phyloP scores from a whole-genome alignment of 2,329 filamentous ascomycete genomes.

The Arachnomyces sp. region DNA sequence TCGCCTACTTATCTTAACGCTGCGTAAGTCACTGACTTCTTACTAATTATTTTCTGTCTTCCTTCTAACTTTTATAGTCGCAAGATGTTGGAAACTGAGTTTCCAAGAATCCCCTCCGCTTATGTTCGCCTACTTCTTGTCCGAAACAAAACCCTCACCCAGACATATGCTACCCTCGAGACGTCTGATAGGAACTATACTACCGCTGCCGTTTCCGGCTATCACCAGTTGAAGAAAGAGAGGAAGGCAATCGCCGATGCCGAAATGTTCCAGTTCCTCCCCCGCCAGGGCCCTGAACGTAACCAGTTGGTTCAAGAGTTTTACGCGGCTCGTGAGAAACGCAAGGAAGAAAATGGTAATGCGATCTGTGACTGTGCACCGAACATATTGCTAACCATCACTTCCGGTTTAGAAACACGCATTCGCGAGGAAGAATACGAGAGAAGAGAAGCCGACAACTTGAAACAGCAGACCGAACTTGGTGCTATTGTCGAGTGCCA shows the following conservation, averaged over 20 bases:
- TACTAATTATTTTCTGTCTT: slow-evolving; percentile 5
- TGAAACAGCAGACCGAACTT: slow-evolving; percentile 30
- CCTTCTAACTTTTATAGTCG: slow-evolving; percentile 15
- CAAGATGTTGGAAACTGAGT: slow-evolving; percentile 25
- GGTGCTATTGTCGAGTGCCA: slow-evolving; percentile 58
- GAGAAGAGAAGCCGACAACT: slow-evolving; percentile 25
- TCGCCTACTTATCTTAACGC: slow-evolving; percentile 16
- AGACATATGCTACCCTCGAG: too few relatives aligned
- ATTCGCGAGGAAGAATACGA: slow-evolving; percentile 17
- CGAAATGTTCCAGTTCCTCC: slow-evolving; percentile 25
- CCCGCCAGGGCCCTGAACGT: not conserved
- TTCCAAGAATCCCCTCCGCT: slow-evolving; percentile 27
- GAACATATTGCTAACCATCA: slow-evolving; percentile 1
- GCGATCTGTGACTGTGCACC: slow-evolving; percentile 7
- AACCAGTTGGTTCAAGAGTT: slow-evolving; percentile 23
- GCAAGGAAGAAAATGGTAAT: slow-evolving; percentile 10
- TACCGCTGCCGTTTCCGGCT: too few relatives aligned
- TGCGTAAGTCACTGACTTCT: slow-evolving; percentile 15
- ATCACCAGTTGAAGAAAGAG: too few relatives aligned
- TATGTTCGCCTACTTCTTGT: slow-evolving; percentile 29
- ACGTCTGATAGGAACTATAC: too few relatives aligned
- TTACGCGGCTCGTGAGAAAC: slow-evolving; percentile 23
- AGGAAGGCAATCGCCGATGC: slow-evolving; percentile 4
- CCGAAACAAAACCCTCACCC: slow-evolving; percentile 16
- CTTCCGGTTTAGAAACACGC: slow-evolving; percentile 11